Evolutionary conservation across 2,329 filamentous ascomycete species (phyloP).

Genomic region (Mycosphaerella arachidis): DNA sequence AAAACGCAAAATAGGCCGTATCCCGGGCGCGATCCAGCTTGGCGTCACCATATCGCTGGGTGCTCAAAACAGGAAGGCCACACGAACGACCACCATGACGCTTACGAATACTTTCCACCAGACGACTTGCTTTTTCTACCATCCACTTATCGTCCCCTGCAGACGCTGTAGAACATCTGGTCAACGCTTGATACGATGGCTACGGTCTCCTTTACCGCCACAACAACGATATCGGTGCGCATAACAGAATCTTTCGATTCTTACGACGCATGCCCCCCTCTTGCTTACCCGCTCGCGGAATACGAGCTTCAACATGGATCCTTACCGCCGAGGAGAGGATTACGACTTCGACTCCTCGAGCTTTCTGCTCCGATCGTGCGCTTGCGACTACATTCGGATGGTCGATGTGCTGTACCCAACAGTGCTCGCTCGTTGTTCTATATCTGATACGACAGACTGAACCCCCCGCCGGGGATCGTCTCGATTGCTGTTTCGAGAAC

Average conservation of each 20-base stretch:
- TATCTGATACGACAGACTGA: conserved; percentile 4
- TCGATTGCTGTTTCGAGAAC: conserved; percentile 1
- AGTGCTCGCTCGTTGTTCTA: conserved; percentile 1
- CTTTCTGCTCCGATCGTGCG: not conserved
- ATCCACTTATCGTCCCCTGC: conserved; percentile 1
- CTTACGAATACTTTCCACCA: not conserved
- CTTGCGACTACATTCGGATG: not conserved
- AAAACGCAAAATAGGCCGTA: not conserved
- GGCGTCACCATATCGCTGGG: not conserved
- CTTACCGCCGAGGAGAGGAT: not conserved
- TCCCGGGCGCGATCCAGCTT: conserved; percentile 6
- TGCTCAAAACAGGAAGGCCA: not conserved
- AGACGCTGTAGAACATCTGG: conserved; percentile 4
- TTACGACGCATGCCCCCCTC: conserved; percentile 3
- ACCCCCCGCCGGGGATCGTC: not conserved
- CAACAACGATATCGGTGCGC: not conserved
- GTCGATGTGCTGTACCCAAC: no score
- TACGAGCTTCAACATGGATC: conserved; percentile 2
- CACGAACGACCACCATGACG: not conserved
- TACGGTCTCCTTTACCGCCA: not conserved
- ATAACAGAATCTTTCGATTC: conserved; percentile 2
- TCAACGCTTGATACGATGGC: not conserved
- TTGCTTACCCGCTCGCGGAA: not conserved
- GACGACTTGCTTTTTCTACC: not conserved
- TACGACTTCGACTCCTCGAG: not conserved